These are phyloP conservation scores for Pythium plurisporium DNA, from an alignment of 352 stramenopile genomes.

Conservation along the genomic window DNA sequence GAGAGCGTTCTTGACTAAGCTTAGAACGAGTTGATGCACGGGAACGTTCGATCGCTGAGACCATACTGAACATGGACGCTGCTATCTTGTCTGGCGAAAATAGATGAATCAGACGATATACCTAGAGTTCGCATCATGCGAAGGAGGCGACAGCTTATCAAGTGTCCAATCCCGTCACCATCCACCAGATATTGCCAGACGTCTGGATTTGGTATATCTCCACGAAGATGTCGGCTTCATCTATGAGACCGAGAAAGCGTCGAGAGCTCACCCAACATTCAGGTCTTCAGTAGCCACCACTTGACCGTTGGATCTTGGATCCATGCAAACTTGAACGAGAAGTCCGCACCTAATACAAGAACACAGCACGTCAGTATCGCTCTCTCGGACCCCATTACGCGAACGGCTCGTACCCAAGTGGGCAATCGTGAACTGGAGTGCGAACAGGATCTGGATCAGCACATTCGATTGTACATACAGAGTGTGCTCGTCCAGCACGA, in stretches of 20 bases:
- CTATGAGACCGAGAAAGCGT: not conserved
- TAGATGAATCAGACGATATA: too few relatives aligned
- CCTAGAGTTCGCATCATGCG: too few relatives aligned
- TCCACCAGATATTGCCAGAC: too few relatives aligned
- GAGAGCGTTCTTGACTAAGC: too few relatives aligned
- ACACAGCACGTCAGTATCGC: not conserved
- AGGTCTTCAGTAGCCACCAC: constrained; percentile 12
- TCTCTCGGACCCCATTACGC: too few relatives aligned
- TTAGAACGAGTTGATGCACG: too few relatives aligned
- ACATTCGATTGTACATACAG: constrained; percentile 23
- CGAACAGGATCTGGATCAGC: constrained; percentile 22
- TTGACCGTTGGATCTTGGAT: constrained; percentile 1
- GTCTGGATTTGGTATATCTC: too few relatives aligned
- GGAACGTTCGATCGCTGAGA: too few relatives aligned
- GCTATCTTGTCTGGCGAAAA: too few relatives aligned
- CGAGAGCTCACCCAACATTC: not conserved
- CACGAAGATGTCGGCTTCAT: not conserved
- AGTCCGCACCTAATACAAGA: constrained; percentile 16
- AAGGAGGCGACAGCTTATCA: too few relatives aligned
- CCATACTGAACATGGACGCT: too few relatives aligned
- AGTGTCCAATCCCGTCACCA: too few relatives aligned
- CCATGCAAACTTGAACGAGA: constrained; percentile 24
- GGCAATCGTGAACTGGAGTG: constrained; percentile 21
- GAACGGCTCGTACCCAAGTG: constrained; percentile 12
- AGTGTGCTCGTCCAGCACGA: constrained; percentile 25